These are phyloP conservation scores for Tolypocladium tundrense DNA, from an alignment of 2,329 filamentous ascomycete genomes.

Conservation along the genomic window DNA sequence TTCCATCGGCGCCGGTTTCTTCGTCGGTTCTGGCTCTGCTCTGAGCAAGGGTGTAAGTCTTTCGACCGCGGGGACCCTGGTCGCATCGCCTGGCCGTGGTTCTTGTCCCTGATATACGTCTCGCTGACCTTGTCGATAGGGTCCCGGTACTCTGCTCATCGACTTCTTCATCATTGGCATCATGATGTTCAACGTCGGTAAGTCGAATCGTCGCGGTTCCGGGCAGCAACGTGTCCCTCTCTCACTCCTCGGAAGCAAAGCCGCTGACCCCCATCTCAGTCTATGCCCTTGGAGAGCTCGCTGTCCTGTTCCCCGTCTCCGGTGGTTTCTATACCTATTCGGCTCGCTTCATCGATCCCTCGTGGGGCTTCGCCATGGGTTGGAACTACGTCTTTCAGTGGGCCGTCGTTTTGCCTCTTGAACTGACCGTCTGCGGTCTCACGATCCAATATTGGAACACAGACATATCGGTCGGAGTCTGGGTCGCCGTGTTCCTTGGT, in stretches of 20 bases:
- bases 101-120: not conserved
- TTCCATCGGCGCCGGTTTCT: slow-evolving; percentile 17
- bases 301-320: slow-evolving; percentile 47
- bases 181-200: slow-evolving; percentile 41
- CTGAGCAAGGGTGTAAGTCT: slow-evolving; percentile 33
- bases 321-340: slow-evolving; percentile 51
- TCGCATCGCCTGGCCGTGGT: not conserved
- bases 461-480: slow-evolving; percentile 33
- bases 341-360: slow-evolving; percentile 47
- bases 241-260: not conserved
- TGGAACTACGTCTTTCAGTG: slow-evolving; percentile 40
- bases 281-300: slow-evolving; percentile 47
- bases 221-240: too few relatives aligned
- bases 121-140: slow-evolving; percentile 9
- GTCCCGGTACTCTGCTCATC: slow-evolving; percentile 23
- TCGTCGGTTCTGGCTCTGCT: slow-evolving; percentile 43
- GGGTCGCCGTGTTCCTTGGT: slow-evolving; percentile 40
- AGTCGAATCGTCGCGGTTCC: slow-evolving; percentile 1
- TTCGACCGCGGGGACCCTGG: not conserved
- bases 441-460: slow-evolving; percentile 40
- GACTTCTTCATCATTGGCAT: slow-evolving; percentile 38
- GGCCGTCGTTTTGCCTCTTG: slow-evolving; percentile 35
- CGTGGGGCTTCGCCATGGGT: slow-evolving; percentile 45
- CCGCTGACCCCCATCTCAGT: slow-evolving; percentile 16
- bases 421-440: slow-evolving; percentile 38